Conservation (phyloP, 306 rosid species). For the Astragalus glycyphyllos region DNA sequence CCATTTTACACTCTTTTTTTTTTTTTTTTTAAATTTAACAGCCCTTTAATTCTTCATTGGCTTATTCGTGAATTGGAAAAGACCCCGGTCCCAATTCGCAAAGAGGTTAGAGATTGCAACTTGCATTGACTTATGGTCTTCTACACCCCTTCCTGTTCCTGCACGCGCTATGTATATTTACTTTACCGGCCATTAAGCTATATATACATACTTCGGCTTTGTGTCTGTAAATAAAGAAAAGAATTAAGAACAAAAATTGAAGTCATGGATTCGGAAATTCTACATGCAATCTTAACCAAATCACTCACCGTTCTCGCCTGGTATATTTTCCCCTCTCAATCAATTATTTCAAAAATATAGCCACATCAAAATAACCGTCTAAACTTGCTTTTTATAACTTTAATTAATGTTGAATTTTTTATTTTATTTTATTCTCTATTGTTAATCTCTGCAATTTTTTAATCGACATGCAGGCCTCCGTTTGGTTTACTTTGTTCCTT, state of each 20-base stretch:
- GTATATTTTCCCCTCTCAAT: background rate
- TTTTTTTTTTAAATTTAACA: too few relatives aligned
- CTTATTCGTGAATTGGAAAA: background rate
- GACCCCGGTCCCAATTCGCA: background rate
- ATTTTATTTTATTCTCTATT: too few relatives aligned
- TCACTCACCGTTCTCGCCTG: constrained; percentile 39
- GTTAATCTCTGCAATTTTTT: background rate
- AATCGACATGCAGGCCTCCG: constrained; percentile 62
- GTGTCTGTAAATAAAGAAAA: constrained; percentile 7
- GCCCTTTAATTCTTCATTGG: too few relatives aligned
- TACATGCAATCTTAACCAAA: constrained; percentile 36
- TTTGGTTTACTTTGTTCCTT: constrained; percentile 54
- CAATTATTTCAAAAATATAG: too few relatives aligned
- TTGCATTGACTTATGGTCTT: background rate
- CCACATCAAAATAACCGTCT: too few relatives aligned
- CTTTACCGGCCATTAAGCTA: background rate
- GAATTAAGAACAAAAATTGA: background rate
- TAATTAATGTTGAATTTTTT: background rate
- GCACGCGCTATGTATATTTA: background rate
- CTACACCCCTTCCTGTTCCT: background rate
- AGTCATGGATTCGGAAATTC: constrained; percentile 47
- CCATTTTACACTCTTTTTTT: too few relatives aligned
- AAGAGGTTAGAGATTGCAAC: background rate
- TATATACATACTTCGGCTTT: background rate
- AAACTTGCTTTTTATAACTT: too few relatives aligned